Evolutionary conservation across 116 monocot species (phyloP).

Genomic region (Posidonia oceanica): DNA sequence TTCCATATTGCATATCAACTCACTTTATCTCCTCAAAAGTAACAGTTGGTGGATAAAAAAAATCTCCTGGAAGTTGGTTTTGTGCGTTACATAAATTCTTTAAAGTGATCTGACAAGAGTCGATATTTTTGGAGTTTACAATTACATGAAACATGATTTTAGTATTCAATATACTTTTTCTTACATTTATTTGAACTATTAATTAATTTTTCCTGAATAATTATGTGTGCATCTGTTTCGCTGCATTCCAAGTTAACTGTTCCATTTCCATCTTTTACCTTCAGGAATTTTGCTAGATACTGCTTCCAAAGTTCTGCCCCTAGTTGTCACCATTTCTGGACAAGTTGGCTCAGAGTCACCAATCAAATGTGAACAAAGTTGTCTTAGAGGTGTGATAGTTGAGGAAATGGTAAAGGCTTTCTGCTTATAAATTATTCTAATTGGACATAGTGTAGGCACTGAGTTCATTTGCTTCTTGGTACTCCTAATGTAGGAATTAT

Average conservation of each 20-base stretch:
- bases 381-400: slow-evolving; percentile 88
- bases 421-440: neutral
- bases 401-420: slow-evolving; percentile 63
- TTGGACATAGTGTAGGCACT: neutral
- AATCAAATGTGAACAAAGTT: slow-evolving; percentile 80
- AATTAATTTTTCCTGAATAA: neutral
- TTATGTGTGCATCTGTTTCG: neutral
- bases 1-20: no score
- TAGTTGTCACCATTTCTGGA: slow-evolving; percentile 82
- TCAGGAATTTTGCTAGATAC: slow-evolving; percentile 46
- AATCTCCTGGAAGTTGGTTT: no score
- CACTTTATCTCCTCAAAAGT: no score
- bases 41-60: no score
- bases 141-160: no score
- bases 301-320: slow-evolving; percentile 72
- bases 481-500: neutral
- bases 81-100: no score
- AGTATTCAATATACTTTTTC: neutral
- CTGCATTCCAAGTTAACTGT: neutral
- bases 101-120: no score
- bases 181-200: neutral
- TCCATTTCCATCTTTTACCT: neutral
- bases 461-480: neutral
- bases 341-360: slow-evolving; percentile 84
- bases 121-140: no score